phyloP scores from a whole-genome alignment of 2,329 filamentous ascomycete genomes.

The Arthroderma uncinatum region DNA sequence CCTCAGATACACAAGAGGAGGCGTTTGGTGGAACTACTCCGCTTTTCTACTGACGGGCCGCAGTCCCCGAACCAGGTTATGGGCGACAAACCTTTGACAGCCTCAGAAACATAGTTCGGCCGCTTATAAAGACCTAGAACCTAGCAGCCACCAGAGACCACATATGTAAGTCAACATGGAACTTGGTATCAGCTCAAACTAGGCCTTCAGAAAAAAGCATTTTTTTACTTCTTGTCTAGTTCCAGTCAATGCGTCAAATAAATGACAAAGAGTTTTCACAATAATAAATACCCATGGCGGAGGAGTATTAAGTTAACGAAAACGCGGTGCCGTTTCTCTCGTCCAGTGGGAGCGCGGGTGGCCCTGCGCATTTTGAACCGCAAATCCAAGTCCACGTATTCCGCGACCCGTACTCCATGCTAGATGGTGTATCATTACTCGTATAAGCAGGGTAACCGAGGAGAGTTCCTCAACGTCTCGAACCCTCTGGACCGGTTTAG shows the following conservation, averaged over 20 bases:
- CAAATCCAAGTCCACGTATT: background rate
- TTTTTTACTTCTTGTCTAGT: background rate
- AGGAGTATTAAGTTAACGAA: background rate
- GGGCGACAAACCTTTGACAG: background rate
- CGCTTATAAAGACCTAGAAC: background rate
- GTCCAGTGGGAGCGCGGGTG: background rate
- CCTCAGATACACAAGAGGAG: background rate
- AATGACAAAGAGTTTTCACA: background rate
- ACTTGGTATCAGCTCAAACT: background rate
- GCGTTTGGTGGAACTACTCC: background rate
- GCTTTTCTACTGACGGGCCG: slow-evolving; percentile 3
- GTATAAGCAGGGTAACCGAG: background rate
- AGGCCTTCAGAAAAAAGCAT: background rate
- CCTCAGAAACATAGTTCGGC: background rate
- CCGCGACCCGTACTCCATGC: background rate
- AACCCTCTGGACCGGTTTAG: background rate
- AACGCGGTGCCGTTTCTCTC: background rate
- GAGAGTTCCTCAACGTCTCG: background rate
- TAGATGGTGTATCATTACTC: background rate
- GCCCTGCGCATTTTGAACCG: background rate
- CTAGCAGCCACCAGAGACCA: background rate
- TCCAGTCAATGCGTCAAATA: background rate
- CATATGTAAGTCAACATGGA: background rate
- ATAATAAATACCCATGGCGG: slow-evolving; percentile 1
- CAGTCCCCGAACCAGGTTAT: background rate